phyloP scores from a whole-genome alignment of 768 basidiomycete species.

The Panaeolus papilionaceus region DNA sequence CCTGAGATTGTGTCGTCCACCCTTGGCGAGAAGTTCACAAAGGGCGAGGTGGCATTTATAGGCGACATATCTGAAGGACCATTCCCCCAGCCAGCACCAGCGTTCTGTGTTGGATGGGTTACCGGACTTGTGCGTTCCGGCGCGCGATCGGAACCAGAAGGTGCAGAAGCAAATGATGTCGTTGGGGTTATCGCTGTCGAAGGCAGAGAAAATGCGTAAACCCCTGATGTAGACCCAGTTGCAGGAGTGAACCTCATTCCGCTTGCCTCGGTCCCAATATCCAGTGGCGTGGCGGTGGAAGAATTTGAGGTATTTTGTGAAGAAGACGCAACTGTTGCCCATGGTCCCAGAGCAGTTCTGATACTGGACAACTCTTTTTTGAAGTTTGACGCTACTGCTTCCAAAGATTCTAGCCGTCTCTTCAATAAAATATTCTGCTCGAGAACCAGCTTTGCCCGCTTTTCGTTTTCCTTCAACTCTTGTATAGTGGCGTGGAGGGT shows the following conservation, averaged over 20 bases:
- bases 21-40: background rate
- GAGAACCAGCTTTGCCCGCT: slow-evolving; percentile 48
- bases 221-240: background rate
- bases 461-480: slow-evolving; percentile 45
- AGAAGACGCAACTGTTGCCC: slow-evolving; percentile 24
- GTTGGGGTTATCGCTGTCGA: background rate
- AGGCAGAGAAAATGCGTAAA: background rate
- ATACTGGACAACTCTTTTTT: slow-evolving; percentile 62
- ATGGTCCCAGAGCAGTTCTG: slow-evolving; percentile 65
- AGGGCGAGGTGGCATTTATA: background rate
- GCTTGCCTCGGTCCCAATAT: background rate
- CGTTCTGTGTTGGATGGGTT: background rate
- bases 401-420: slow-evolving; percentile 61
- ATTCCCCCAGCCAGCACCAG: slow-evolving; percentile 53
- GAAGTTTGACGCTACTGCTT: slow-evolving; percentile 56
- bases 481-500: background rate
- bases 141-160: background rate
- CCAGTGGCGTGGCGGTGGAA: slow-evolving; percentile 31
- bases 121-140: background rate
- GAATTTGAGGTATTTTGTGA: slow-evolving; percentile 28
- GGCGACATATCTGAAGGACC: slow-evolving; percentile 30
- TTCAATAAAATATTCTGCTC: slow-evolving; percentile 73
- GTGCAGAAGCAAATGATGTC: background rate
- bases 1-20: background rate
- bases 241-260: background rate